A percentile compares a stretch with the other conserved stretches of the same genome.
phyloP scores from a whole-genome alignment of 352 stramenopile genomes.

The Phytophthora pistaciae region DNA sequence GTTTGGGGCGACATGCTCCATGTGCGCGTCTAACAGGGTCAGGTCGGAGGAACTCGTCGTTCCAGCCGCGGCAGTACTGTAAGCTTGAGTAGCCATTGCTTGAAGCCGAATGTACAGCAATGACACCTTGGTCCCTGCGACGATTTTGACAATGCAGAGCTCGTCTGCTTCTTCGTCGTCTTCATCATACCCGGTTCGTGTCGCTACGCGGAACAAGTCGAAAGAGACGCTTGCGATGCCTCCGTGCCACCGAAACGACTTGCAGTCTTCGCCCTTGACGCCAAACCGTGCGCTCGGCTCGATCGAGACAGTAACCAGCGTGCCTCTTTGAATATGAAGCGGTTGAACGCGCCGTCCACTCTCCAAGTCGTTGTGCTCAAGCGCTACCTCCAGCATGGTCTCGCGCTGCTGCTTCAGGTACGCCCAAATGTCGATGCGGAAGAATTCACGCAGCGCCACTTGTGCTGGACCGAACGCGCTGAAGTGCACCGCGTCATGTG shows the following conservation, averaged over 20 bases:
- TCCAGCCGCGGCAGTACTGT: slow-evolving; percentile 7
- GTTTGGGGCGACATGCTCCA: slow-evolving; percentile 56
- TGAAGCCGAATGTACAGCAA: slow-evolving; percentile 71
- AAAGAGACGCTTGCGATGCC: slow-evolving; percentile 73
- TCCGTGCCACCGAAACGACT: slow-evolving; percentile 73
- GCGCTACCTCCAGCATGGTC: slow-evolving; percentile 68
- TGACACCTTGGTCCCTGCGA: slow-evolving; percentile 68
- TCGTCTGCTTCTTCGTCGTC: slow-evolving; percentile 39
- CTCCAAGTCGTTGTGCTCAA: slow-evolving; percentile 63
- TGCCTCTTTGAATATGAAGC: slow-evolving; percentile 61
- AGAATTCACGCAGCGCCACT: slow-evolving; percentile 49
- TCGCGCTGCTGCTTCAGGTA: slow-evolving; percentile 71
- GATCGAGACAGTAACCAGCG: slow-evolving; percentile 71
- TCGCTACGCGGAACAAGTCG: slow-evolving; percentile 50
- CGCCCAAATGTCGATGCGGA: slow-evolving; percentile 77
- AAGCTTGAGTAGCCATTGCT: slow-evolving; percentile 5
- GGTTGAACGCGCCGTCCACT: slow-evolving; percentile 57
- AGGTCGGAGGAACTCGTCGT: slow-evolving; percentile 30
- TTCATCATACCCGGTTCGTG: slow-evolving; percentile 11
- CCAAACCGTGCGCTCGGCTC: slow-evolving; percentile 48
- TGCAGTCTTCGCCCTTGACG: slow-evolving; percentile 57
- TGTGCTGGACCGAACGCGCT: slow-evolving; percentile 65
- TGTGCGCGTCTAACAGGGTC: slow-evolving; percentile 45
- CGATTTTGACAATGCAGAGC: slow-evolving; percentile 61
- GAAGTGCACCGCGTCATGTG: slow-evolving; percentile 57